Evolutionary conservation across 208 protist species (phyloP).

Genomic region (Trypanosoma congolense): DNA sequence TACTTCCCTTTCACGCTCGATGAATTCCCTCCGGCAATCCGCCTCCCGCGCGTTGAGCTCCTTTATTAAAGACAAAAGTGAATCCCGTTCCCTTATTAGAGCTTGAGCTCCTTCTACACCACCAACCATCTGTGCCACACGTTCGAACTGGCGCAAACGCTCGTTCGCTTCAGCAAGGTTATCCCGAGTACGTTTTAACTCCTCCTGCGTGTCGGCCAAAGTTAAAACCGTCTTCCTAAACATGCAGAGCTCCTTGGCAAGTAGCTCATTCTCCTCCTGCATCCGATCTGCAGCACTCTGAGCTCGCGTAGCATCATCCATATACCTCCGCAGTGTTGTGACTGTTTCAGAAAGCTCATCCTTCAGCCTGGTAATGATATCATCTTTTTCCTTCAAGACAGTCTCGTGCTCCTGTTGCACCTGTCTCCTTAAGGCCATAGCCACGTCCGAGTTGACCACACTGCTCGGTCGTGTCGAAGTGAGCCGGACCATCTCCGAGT

Average conservation of each 20-base stretch:
- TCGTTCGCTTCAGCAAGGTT: constrained; percentile 27
- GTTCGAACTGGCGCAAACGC: constrained; percentile 29
- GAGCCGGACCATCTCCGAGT: constrained; percentile 31
- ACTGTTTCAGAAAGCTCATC: constrained; percentile 14
- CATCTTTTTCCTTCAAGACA: constrained; percentile 3
- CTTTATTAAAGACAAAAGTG: constrained; percentile 44
- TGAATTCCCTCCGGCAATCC: constrained; percentile 32
- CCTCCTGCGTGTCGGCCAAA: constrained; percentile 24
- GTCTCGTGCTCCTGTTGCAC: constrained; percentile 3
- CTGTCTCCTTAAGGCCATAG: background rate
- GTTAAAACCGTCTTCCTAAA: constrained; percentile 11
- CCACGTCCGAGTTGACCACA: background rate
- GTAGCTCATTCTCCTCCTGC: constrained; percentile 13
- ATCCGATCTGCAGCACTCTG: constrained; percentile 12
- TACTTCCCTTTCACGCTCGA: constrained; percentile 17
- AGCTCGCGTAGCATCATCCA: constrained; percentile 16
- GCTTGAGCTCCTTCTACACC: constrained; percentile 30
- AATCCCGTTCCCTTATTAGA: constrained; percentile 45
- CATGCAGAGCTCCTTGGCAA: constrained; percentile 13
- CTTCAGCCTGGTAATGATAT: constrained; percentile 13
- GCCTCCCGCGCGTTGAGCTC: constrained; percentile 35
- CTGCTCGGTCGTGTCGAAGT: background rate
- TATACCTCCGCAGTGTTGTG: background rate
- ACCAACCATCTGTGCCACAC: constrained; percentile 14
- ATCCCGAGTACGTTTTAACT: constrained; percentile 31